phyloP scores from a whole-genome alignment of 495 filamentous ascomycete genomes.

The Aspergillus carlsbadensis region DNA sequence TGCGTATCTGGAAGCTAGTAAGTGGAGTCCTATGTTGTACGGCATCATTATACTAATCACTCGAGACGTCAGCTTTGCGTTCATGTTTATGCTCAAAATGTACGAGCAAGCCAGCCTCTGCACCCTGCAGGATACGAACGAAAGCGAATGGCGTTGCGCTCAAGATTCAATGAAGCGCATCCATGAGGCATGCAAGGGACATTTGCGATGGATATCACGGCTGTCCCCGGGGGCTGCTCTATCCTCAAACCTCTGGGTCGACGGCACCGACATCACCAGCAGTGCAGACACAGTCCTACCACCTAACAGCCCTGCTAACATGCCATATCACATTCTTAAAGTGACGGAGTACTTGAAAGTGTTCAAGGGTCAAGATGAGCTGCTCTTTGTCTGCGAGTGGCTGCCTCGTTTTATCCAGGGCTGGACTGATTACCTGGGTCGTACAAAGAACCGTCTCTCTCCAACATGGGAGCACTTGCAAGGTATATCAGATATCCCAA shows the following conservation, averaged over 20 bases:
- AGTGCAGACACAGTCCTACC: background rate
- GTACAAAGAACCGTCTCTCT: background rate
- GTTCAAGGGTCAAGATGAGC: background rate
- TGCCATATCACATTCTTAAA: constrained; percentile 6
- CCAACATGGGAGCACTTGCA: constrained; percentile 4
- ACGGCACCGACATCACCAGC: background rate
- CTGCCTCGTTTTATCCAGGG: background rate
- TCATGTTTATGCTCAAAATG: constrained; percentile 11
- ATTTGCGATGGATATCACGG: background rate
- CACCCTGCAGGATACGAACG: background rate
- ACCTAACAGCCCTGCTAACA: background rate
- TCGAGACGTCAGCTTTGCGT: constrained; percentile 5
- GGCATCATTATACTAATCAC: background rate
- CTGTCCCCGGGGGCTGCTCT: background rate
- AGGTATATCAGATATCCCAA: background rate
- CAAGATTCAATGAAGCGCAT: background rate
- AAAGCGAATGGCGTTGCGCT: background rate
- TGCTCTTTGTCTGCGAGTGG: constrained; percentile 8
- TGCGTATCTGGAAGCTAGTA: constrained; percentile 11
- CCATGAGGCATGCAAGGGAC: constrained; percentile 3
- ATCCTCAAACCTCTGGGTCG: constrained; percentile 5
- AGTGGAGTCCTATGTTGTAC: background rate
- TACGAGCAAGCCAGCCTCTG: background rate
- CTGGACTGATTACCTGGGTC: background rate
- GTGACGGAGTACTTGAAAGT: constrained; percentile 3